Conservation (phyloP, 345 rosid species). For the Eutrema japonicum region DNA sequence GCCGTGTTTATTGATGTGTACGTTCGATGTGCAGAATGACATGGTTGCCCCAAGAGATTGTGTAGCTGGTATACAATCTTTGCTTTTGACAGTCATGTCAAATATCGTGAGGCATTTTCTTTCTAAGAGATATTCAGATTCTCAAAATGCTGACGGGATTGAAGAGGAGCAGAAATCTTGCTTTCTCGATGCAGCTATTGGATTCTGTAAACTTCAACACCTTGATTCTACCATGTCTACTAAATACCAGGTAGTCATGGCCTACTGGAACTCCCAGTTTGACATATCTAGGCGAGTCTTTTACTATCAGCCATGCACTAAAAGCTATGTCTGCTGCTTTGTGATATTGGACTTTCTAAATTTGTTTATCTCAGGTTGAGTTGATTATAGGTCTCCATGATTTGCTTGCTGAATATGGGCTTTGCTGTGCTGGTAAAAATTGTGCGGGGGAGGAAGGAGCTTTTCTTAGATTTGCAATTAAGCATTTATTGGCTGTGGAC, state of each 20-base stretch:
- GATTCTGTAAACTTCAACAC: conserved; percentile 93
- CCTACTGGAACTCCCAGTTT: conserved; percentile 22
- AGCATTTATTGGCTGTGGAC: conserved; percentile 90
- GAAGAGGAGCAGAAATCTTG: conserved; percentile 73
- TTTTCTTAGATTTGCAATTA: conserved; percentile 92
- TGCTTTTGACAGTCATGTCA: conserved; percentile 84
- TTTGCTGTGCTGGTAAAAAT: conserved; percentile 85
- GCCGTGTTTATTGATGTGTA: conserved; percentile 21
- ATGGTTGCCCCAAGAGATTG: conserved; percentile 47
- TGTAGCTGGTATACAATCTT: conserved; percentile 66
- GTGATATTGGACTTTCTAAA: conserved; percentile 28
- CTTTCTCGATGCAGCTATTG: conserved; percentile 80
- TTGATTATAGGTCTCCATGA: conserved; percentile 84
- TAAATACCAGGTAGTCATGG: conserved; percentile 68
- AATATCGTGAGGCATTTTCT: conserved; percentile 63
- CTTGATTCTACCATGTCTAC: conserved; percentile 61
- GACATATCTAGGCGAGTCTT: conserved; percentile 19
- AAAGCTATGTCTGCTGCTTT: conserved; percentile 31
- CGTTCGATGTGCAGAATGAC: conserved; percentile 60
- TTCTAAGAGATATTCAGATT: conserved; percentile 58
- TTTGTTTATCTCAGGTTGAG: conserved; percentile 62
- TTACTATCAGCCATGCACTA: conserved; percentile 13
- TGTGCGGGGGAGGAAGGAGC: conserved; percentile 85
- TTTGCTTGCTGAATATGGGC: conserved; percentile 91
- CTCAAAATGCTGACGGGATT: conserved; percentile 49